A percentile compares a stretch with the other conserved stretches of the same genome.
These are phyloP conservation scores for Penicillium canariense DNA, from an alignment of 495 filamentous ascomycete species.

Conservation along the genomic window DNA sequence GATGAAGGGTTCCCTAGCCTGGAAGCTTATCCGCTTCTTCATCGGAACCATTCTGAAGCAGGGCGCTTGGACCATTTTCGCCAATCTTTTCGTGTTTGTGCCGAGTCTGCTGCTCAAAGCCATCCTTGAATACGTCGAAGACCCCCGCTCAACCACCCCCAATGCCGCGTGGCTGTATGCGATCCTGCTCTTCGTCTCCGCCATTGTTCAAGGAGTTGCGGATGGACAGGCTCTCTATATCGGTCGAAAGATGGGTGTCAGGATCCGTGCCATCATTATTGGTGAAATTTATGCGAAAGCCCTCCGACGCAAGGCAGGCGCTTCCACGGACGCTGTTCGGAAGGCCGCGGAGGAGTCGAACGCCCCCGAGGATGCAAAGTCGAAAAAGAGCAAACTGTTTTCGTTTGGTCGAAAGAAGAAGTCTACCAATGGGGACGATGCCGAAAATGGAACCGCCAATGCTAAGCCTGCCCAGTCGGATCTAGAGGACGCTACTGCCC, in stretches of 20 bases:
- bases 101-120: slow-evolving; percentile 88
- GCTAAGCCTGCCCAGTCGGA: slow-evolving; percentile 34
- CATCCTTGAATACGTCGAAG: slow-evolving; percentile 90
- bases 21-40: slow-evolving; percentile 84
- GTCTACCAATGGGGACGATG: slow-evolving; percentile 31
- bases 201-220: slow-evolving; percentile 70
- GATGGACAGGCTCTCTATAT: slow-evolving; percentile 91
- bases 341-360: slow-evolving; percentile 38
- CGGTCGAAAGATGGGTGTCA: slow-evolving; percentile 90
- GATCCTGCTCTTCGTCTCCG: slow-evolving; percentile 79
- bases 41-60: slow-evolving; percentile 72
- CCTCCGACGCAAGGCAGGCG: slow-evolving; percentile 83
- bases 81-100: slow-evolving; percentile 79
- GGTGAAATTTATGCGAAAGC: slow-evolving; percentile 98
- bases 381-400: slow-evolving; percentile 48
- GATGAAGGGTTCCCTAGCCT: slow-evolving; percentile 77
- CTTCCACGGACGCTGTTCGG: slow-evolving; percentile 57
- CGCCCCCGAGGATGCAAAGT: slow-evolving; percentile 26
- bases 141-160: slow-evolving; percentile 70
- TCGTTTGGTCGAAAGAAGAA: slow-evolving; percentile 61
- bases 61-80: slow-evolving; percentile 72
- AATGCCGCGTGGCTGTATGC: slow-evolving; percentile 98
- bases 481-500: slow-evolving; percentile 54
- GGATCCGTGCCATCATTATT: slow-evolving; percentile 89
- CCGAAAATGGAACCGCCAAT: slow-evolving; percentile 27